These are phyloP conservation scores for Talaromyces sp. DNA, from an alignment of 2,329 filamentous ascomycete species.

Conservation along the genomic window DNA sequence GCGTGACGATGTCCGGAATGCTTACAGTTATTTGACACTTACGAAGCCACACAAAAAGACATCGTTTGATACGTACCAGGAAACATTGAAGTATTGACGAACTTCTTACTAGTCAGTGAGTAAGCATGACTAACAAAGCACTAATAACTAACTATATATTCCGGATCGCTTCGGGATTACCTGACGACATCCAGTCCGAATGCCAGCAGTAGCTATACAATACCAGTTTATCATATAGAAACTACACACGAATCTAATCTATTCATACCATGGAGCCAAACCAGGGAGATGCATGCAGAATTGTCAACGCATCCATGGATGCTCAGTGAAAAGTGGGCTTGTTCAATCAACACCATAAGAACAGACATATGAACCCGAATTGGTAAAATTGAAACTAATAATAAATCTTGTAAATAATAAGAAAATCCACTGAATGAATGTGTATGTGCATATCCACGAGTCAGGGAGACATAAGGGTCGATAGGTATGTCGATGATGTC, in stretches of 20 bases:
- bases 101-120: not conserved
- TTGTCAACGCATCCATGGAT: no score
- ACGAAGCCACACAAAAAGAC: not conserved
- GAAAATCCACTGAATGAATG: not conserved
- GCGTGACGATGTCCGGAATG: not conserved
- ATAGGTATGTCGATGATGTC: constrained; percentile 1
- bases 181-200: not conserved
- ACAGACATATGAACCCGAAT: not conserved
- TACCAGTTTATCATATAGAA: not conserved
- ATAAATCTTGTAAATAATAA: no score
- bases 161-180: not conserved
- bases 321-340: no score
- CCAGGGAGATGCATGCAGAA: no score
- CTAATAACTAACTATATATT: not conserved
- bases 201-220: not conserved
- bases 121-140: not conserved
- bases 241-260: not conserved
- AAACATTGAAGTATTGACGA: not conserved
- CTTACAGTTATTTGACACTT: not conserved
- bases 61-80: not conserved
- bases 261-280: not conserved
- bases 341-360: not conserved
- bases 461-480: no score
- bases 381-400: no score
- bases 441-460: not conserved